A percentile compares a stretch with the other conserved stretches of the same genome.
phyloP scores from a whole-genome alignment of 768 basidiomycete species.

The Glaciozyma antarctica region DNA sequence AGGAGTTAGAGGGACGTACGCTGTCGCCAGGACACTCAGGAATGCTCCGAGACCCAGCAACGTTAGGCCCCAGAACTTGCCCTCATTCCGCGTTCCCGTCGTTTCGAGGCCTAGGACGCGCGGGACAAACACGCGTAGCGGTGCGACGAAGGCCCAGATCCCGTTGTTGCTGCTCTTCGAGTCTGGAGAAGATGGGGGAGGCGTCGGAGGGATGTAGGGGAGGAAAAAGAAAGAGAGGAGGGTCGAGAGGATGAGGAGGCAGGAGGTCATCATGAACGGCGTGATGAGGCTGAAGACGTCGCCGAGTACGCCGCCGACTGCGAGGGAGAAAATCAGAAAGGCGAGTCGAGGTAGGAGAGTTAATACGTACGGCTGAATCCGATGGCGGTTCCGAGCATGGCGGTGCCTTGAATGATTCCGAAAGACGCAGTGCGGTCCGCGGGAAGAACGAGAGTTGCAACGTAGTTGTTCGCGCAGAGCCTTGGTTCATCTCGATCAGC shows the following conservation, averaged over 20 bases:
- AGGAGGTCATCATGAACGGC: constrained; percentile 37
- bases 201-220: constrained; percentile 36
- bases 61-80: constrained; percentile 26
- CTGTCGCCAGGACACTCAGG: constrained; percentile 36
- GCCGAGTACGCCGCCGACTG: constrained; percentile 29
- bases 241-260: constrained; percentile 31
- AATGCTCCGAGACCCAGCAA: constrained; percentile 35
- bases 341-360: too few relatives aligned
- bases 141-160: constrained; percentile 31
- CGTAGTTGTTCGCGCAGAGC: constrained; percentile 37
- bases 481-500: not conserved
- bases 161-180: constrained; percentile 14
- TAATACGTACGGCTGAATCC: constrained; percentile 35
- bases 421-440: constrained; percentile 37
- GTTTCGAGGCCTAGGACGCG: constrained; percentile 10
- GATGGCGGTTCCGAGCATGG: constrained; percentile 32
- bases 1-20: constrained; percentile 36
- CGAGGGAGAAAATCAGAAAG: not conserved
- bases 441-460: constrained; percentile 31
- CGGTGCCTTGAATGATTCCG: constrained; percentile 35
- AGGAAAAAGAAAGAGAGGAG: constrained; percentile 34
- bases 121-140: constrained; percentile 35
- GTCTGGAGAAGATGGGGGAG: not conserved
- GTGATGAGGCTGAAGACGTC: constrained; percentile 32
- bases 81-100: constrained; percentile 11